phyloP scores from a whole-genome alignment of 2,329 filamentous ascomycete species.

The Grosmannia huntii region DNA sequence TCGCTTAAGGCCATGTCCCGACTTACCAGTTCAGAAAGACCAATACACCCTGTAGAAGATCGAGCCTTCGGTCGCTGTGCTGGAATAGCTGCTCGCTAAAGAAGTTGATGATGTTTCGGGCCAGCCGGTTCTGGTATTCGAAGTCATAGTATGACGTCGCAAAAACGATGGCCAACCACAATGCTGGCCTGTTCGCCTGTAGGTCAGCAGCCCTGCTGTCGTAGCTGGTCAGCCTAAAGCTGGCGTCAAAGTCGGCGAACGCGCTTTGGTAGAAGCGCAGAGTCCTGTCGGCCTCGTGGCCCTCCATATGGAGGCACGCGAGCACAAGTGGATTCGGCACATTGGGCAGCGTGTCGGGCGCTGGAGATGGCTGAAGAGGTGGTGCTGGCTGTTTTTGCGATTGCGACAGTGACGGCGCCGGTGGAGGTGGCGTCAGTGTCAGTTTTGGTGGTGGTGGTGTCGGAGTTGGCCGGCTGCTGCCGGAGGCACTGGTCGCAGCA shows the following conservation, averaged over 20 bases:
- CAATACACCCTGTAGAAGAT: conserved; percentile 12
- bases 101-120: conserved; percentile 8
- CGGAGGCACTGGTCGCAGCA: background rate
- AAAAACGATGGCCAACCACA: conserved; percentile 15
- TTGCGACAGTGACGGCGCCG: background rate
- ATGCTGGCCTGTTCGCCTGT: conserved; percentile 9
- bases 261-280: conserved; percentile 8
- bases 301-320: conserved; percentile 8
- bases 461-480: background rate
- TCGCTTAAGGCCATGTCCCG: background rate
- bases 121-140: conserved; percentile 10
- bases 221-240: conserved; percentile 4
- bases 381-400: background rate
- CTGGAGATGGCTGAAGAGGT: background rate
- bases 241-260: conserved; percentile 10
- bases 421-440: background rate
- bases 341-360: background rate
- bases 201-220: conserved; percentile 7
- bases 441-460: background rate
- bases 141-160: conserved; percentile 12
- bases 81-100: conserved; percentile 11
- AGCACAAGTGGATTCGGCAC: conserved; percentile 1
- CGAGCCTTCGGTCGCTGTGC: conserved; percentile 7
- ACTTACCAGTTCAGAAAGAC: conserved; percentile 10
- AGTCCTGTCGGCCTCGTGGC: conserved; percentile 7